Percentiles rank a stretch among this genome's conserved stretches.
Conservation (phyloP, 2,329 filamentous ascomycete species). For the Lomentospora prolificans region DNA sequence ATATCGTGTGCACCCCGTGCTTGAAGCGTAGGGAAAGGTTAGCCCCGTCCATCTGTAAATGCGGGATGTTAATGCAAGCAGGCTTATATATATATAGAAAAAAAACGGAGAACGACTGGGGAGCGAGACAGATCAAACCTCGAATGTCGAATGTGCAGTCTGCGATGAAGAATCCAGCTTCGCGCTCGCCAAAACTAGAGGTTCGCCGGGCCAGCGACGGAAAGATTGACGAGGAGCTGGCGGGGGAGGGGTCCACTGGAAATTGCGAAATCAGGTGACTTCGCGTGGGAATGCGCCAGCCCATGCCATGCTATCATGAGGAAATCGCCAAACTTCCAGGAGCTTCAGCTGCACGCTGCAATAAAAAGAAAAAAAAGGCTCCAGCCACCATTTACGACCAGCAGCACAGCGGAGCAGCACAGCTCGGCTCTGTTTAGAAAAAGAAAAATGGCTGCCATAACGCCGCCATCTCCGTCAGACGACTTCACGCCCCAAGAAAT, state of each 20-base stretch:
- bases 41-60: constrained; percentile 29
- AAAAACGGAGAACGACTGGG: too few relatives aligned
- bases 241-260: constrained; percentile 7
- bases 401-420: background rate
- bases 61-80: background rate
- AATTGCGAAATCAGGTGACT: constrained; percentile 20
- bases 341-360: background rate
- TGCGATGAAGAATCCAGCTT: too few relatives aligned
- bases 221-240: background rate
- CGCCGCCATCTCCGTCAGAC: background rate
- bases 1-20: constrained; percentile 59
- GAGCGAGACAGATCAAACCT: background rate
- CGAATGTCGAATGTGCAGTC: background rate
- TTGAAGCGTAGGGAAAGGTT: constrained; percentile 62
- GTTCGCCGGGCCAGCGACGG: too few relatives aligned
- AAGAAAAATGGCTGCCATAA: background rate
- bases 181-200: too few relatives aligned
- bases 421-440: background rate
- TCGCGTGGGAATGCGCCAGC: too few relatives aligned
- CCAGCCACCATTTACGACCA: too few relatives aligned
- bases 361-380: background rate
- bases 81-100: background rate
- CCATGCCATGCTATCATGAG: too few relatives aligned
- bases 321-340: too few relatives aligned
- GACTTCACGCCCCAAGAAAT: background rate